A percentile compares a stretch with the other conserved stretches of the same genome.
These are phyloP conservation scores for Penstemon barbatus DNA, from an alignment of 257 asterid species.

Conservation along the genomic window DNA sequence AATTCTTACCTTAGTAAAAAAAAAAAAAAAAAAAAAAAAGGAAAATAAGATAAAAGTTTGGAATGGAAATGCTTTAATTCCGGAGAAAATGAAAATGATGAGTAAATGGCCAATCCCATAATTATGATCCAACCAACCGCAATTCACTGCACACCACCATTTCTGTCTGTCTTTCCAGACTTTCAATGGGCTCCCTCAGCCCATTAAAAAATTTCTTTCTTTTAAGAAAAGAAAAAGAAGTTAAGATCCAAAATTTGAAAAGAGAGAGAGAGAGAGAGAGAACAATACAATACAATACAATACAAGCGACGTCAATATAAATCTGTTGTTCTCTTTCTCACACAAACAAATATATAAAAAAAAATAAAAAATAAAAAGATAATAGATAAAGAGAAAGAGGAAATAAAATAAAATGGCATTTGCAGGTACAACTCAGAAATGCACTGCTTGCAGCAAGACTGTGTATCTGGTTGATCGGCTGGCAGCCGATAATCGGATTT, in stretches of 20 bases:
- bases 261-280: constrained; percentile 23
- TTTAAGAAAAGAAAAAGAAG: background rate
- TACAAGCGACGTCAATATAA: background rate
- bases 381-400: background rate
- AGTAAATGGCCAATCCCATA: background rate
- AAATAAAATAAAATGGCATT: constrained; percentile 38
- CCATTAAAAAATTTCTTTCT: no score
- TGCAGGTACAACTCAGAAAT: constrained; percentile 51
- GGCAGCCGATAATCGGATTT: constrained; percentile 58
- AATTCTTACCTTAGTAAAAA: no score
- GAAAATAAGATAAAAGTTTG: no score
- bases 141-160: constrained; percentile 13
- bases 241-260: background rate
- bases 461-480: constrained; percentile 61
- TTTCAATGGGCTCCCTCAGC: no score
- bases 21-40: no score
- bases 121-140: constrained; percentile 5
- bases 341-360: no score
- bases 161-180: background rate
- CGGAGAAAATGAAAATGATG: constrained; percentile 12
- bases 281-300: background rate
- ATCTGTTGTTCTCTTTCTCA: constrained; percentile 35
- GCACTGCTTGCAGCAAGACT: constrained; percentile 56
- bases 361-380: background rate
- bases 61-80: constrained; percentile 13